phyloP scores from a whole-genome alignment of 306 rosid genomes.

The Prunus davidiana region DNA sequence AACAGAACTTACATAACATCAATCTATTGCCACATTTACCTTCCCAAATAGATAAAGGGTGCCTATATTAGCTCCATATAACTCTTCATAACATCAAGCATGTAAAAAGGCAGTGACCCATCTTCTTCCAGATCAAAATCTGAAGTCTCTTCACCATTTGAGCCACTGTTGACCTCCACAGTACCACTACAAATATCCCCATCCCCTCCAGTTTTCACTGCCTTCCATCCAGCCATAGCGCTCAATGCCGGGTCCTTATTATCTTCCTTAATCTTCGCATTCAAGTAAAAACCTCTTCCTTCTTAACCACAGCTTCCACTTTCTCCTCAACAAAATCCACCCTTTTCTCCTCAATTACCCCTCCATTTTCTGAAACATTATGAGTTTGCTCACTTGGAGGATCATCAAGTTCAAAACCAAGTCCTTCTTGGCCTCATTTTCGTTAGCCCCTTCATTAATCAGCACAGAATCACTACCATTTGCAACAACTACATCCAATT shows the following conservation, averaged over 20 bases:
- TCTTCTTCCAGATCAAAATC: conserved; percentile 60
- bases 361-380: conserved; percentile 21
- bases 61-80: conserved; percentile 71
- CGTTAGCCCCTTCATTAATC: conserved; percentile 18
- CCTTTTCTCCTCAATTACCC: conserved; percentile 34
- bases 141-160: conserved; percentile 28
- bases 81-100: conserved; percentile 84
- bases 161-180: conserved; percentile 32
- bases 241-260: conserved; percentile 52
- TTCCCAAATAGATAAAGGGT: conserved; percentile 86
- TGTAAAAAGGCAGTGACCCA: conserved; percentile 69
- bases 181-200: not conserved
- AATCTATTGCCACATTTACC: conserved; percentile 39
- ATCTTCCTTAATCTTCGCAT: conserved; percentile 63
- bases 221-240: conserved; percentile 81
- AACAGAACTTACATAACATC: not conserved
- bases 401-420: conserved; percentile 21
- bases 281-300: conserved; percentile 54
- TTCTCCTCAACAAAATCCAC: conserved; percentile 33
- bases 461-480: conserved; percentile 29
- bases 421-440: conserved; percentile 17
- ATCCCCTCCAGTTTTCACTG: conserved; percentile 45
- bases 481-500: not conserved
- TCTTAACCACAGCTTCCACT: conserved; percentile 32
- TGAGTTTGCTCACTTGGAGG: conserved; percentile 13